Base-by-base conservation (phyloP, 192 early-diverging fungal species). In the Backusella tuberculispora region DNA sequence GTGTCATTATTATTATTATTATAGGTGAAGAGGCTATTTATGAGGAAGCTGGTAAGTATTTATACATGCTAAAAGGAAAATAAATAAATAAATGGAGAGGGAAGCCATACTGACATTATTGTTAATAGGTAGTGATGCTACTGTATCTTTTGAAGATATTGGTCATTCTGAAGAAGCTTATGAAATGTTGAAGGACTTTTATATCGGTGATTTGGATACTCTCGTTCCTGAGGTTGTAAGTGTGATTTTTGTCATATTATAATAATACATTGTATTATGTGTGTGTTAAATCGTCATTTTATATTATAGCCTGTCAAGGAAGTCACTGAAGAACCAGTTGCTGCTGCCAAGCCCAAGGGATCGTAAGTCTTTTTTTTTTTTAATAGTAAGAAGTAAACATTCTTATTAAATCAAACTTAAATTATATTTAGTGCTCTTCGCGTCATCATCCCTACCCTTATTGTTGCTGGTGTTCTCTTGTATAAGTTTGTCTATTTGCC, bases 71-170 rank as follows among this genome's bases (percentile, higher is more conserved):
- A 38, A 37, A 8, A 17, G 6, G 1, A 7, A 15, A 9, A 15
- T 17, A 37, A 65, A 12, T 12, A 46, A 46, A 46, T 2, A 46
- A 15, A 13, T 9, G 15, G 10, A 45, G 45, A 13, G 15, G 10
- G 1, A 3, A 12, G 13, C 5, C 4, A 17, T 66, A 41, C 6
- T 26, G 92, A 70, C 29, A 13, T 24, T 43, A n/a, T 9, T 15
- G 14, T 12, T 14, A 29, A 46, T 34, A 48, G 69, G 94, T 77
- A 82, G 82, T 60, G 94, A 95, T 78, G 92, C 94, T 21, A 92
- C 93, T 48, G 93, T 94, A 70, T 89, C 92, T 12, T 97, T 97
- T 83, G 94, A 97, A 67, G 95, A 97, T 81, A 93, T 97, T 77
- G 94, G 95, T 46, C 94, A 97, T 84, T 94, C 92, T 45, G 93